phyloP scores from a whole-genome alignment of 208 protist species.

The Acanthamoeba sp. region DNA sequence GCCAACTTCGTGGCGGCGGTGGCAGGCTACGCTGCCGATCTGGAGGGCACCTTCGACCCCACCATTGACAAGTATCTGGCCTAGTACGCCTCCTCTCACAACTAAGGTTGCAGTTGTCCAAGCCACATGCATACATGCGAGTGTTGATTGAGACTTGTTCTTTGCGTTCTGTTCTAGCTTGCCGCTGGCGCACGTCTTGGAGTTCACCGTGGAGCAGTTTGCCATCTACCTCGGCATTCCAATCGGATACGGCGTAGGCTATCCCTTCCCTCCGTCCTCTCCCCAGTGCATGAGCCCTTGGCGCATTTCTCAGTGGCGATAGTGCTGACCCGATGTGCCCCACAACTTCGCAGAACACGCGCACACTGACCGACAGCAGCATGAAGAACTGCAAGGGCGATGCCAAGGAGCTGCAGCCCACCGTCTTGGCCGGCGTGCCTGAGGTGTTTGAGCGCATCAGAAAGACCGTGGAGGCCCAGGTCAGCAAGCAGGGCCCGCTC shows the following conservation, averaged over 20 bases:
- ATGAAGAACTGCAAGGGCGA: slow-evolving; percentile 71
- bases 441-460: slow-evolving; percentile 69
- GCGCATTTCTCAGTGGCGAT: no score
- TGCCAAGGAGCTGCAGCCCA: slow-evolving; percentile 64
- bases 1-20: slow-evolving; percentile 63
- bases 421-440: slow-evolving; percentile 76
- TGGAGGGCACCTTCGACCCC: slow-evolving; percentile 26
- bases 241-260: slow-evolving; percentile 69
- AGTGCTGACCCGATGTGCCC: no score
- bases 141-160: not conserved
- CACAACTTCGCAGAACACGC: not conserved
- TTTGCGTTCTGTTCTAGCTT: slow-evolving; percentile 15
- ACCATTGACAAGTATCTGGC: slow-evolving; percentile 12
- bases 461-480: slow-evolving; percentile 36
- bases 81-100: slow-evolving; percentile 10
- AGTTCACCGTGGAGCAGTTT: slow-evolving; percentile 57
- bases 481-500: slow-evolving; percentile 31
- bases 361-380: slow-evolving; percentile 47
- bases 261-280: not conserved
- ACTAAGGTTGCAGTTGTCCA: no score
- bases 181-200: slow-evolving; percentile 78
- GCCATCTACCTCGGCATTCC: slow-evolving; percentile 41
- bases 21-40: slow-evolving; percentile 22
- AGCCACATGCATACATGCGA: no score
- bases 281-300: not conserved